phyloP scores from a whole-genome alignment of 176 grass and related monocot genomes.

The Ensete ventricosum region DNA sequence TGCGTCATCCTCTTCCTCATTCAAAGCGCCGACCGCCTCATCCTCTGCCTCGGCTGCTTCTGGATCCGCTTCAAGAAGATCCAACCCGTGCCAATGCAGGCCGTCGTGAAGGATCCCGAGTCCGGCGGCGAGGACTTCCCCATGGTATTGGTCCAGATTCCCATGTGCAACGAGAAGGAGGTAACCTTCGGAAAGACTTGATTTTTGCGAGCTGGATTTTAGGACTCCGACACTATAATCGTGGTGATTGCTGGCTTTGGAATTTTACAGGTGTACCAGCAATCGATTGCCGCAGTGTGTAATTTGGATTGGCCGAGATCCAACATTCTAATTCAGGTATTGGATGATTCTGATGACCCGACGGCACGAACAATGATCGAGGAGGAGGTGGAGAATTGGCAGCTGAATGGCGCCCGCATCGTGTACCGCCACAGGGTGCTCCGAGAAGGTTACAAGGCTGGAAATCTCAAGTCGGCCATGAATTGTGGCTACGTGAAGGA shows the following conservation, averaged over 20 bases:
- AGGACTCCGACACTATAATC: not conserved
- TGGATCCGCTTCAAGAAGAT: slow-evolving; percentile 76
- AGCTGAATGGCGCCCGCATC: not conserved
- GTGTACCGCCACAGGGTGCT: slow-evolving; percentile 9
- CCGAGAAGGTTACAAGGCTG: slow-evolving; percentile 12
- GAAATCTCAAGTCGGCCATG: slow-evolving; percentile 18
- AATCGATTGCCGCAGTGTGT: slow-evolving; percentile 12
- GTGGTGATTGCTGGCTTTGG: not conserved
- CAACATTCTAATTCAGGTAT: slow-evolving; percentile 14
- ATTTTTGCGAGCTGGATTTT: not conserved
- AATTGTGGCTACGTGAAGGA: slow-evolving; percentile 16
- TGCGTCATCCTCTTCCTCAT: slow-evolving; percentile 77
- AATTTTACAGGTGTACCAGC: slow-evolving; percentile 11
- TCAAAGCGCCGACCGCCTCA: slow-evolving; percentile 68
- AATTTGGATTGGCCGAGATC: slow-evolving; percentile 12
- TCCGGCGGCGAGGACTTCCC: slow-evolving; percentile 39
- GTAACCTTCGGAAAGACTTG: slow-evolving; percentile 10
- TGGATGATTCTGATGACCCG: slow-evolving; percentile 15
- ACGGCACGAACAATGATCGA: not conserved
- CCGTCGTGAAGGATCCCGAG: slow-evolving; percentile 42
- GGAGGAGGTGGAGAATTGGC: slow-evolving; percentile 16
- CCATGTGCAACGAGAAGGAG: slow-evolving; percentile 98
- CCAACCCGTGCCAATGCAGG: slow-evolving; percentile 33
- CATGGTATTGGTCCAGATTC: slow-evolving; percentile 88
- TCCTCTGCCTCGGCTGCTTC: slow-evolving; percentile 69